Evolutionary conservation across 2,329 filamentous ascomycete species (phyloP).

Genomic region (Fusarium euwallaceae): DNA sequence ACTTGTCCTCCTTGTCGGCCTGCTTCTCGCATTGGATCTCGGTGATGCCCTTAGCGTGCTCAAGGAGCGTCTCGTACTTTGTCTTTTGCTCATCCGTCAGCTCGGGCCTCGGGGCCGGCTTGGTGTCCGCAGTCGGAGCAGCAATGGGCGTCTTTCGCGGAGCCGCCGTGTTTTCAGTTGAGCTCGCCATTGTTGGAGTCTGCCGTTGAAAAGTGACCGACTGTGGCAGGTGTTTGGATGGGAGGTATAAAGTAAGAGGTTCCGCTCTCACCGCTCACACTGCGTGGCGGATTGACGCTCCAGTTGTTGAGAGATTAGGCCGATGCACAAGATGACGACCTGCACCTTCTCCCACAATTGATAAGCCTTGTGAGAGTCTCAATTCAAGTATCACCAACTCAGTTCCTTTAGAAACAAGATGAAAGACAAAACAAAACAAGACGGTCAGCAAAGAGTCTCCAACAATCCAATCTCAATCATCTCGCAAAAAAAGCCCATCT

Average conservation of each 20-base stretch:
- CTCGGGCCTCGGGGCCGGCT: slow-evolving; percentile 66
- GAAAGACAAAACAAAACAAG: background rate
- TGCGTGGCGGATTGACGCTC: slow-evolving; percentile 10
- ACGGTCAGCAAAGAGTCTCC: background rate
- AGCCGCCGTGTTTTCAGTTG: slow-evolving; percentile 33
- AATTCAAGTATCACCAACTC: background rate
- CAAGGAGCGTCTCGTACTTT: slow-evolving; percentile 85
- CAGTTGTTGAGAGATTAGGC: slow-evolving; percentile 18
- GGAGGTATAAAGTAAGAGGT: background rate
- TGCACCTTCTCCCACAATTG: background rate
- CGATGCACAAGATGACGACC: background rate
- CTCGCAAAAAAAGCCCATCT: slow-evolving; percentile 24
- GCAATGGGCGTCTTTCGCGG: slow-evolving; percentile 68
- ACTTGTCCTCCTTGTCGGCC: slow-evolving; percentile 62
- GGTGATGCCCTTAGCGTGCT: slow-evolving; percentile 77
- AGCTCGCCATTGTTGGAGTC: slow-evolving; percentile 35
- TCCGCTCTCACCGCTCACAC: slow-evolving; percentile 39
- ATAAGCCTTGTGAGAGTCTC: background rate
- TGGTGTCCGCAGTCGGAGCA: slow-evolving; percentile 68
- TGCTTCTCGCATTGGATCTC: slow-evolving; percentile 69
- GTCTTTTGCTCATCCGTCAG: slow-evolving; percentile 82
- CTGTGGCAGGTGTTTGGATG: slow-evolving; percentile 5
- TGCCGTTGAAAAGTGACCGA: background rate
- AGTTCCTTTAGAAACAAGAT: background rate
- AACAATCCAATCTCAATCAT: slow-evolving; percentile 3